Evolutionary conservation across 1,284 basidiomycete genomes (phyloP).

Genomic region (Takashimella koratensis): DNA sequence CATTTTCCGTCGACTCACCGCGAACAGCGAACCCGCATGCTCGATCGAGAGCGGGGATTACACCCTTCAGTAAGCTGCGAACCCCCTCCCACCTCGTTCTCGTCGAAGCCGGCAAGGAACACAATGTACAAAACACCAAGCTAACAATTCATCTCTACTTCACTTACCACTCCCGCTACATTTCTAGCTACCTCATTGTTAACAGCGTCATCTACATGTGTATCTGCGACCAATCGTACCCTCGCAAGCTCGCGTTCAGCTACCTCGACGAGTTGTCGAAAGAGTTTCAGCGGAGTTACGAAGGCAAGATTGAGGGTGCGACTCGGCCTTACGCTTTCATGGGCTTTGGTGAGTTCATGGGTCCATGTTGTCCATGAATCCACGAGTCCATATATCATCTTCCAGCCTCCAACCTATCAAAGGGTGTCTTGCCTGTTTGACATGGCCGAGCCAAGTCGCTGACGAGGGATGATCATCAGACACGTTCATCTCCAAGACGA

Average conservation of each 20-base stretch:
- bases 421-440: too few relatives aligned
- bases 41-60: slow-evolving; percentile 95
- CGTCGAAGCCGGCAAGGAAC: too few relatives aligned
- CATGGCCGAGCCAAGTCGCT: too few relatives aligned
- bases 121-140: too few relatives aligned
- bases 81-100: too few relatives aligned
- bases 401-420: too few relatives aligned
- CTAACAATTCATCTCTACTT: too few relatives aligned
- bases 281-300: slow-evolving; percentile 88
- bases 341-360: slow-evolving; percentile 70
- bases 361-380: not conserved
- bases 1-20: slow-evolving; percentile 87
- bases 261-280: slow-evolving; percentile 96
- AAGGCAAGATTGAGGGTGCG: slow-evolving; percentile 77
- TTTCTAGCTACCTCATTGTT: slow-evolving; percentile 80
- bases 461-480: too few relatives aligned
- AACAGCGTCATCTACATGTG: slow-evolving; percentile 93
- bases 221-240: slow-evolving; percentile 95
- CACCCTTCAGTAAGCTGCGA: slow-evolving; percentile 73
- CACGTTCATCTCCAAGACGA: slow-evolving; percentile 98
- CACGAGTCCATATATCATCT: too few relatives aligned
- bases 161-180: not conserved
- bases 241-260: slow-evolving; percentile 93
- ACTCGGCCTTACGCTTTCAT: slow-evolving; percentile 93
- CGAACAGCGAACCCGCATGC: slow-evolving; percentile 90